These are phyloP conservation scores for Claviceps pazoutovae DNA, from an alignment of 2,329 filamentous ascomycete genomes.

Conservation along the genomic window DNA sequence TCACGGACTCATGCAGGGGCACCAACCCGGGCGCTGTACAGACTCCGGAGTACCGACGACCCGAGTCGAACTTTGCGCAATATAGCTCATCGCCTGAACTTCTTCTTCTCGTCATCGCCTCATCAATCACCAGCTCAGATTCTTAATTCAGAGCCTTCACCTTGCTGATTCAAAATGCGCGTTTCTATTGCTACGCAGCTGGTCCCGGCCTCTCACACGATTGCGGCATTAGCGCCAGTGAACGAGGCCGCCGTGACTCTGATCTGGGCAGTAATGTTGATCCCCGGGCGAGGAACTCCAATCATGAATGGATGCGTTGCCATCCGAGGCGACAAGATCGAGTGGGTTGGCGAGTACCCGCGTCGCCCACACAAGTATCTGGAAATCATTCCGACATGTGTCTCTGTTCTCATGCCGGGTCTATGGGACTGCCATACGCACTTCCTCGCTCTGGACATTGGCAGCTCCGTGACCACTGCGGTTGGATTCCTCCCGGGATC, in stretches of 20 bases:
- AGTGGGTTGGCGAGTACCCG: slow-evolving; percentile 20
- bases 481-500: slow-evolving; percentile 5
- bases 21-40: not conserved
- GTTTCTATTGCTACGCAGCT: slow-evolving; percentile 4
- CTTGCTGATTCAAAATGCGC: slow-evolving; percentile 5
- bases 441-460: slow-evolving; percentile 22
- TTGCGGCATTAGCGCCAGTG: slow-evolving; percentile 1
- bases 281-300: slow-evolving; percentile 24
- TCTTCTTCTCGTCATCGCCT: too few species aligned
- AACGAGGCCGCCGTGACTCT: slow-evolving; percentile 5
- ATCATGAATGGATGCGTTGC: slow-evolving; percentile 20
- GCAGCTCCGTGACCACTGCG: not conserved
- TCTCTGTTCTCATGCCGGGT: slow-evolving; percentile 34
- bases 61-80: not conserved
- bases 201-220: slow-evolving; percentile 3
- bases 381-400: slow-evolving; percentile 18
- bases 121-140: too few species aligned
- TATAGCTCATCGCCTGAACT: not conserved
- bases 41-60: not conserved
- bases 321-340: slow-evolving; percentile 22
- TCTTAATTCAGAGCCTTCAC: too few species aligned
- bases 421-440: slow-evolving; percentile 41
- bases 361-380: slow-evolving; percentile 8
- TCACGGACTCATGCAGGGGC: too few species aligned
- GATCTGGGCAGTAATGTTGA: slow-evolving; percentile 19